Evolutionary conservation across 139 green algal species (phyloP).

Genomic region (Diplosphaera chodatii): DNA sequence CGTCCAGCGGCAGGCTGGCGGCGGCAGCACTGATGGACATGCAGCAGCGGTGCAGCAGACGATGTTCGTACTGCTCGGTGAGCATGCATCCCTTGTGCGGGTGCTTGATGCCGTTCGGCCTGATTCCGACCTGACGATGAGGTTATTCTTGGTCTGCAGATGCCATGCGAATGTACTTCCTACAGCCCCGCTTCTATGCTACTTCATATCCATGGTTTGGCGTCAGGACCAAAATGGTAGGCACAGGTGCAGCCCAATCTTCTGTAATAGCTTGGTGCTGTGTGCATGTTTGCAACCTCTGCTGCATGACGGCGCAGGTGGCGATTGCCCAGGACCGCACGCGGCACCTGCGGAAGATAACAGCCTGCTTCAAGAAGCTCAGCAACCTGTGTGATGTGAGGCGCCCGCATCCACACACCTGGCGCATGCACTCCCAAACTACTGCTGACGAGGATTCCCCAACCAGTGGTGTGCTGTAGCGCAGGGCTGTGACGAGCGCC

Average conservation of each 20-base stretch:
- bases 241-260: too few species aligned
- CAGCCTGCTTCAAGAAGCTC: conserved; percentile 23
- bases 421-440: too few species aligned
- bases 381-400: conserved; percentile 5
- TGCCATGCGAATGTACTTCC: conserved; percentile 42
- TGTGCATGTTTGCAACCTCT: background rate
- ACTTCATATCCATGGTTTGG: conserved; percentile 37
- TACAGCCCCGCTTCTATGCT: conserved; percentile 46
- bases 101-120: background rate
- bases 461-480: too few species aligned
- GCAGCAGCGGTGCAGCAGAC: background rate
- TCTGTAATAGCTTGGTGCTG: too few species aligned
- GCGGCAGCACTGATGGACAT: background rate
- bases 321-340: conserved; percentile 16
- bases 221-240: conserved; percentile 35
- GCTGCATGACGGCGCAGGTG: conserved; percentile 10
- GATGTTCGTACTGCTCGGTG: background rate
- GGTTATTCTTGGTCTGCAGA: too few species aligned
- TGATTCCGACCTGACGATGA: too few species aligned
- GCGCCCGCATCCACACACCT: background rate
- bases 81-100: background rate
- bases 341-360: conserved; percentile 13
- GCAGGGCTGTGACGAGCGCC: background rate
- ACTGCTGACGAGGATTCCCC: too few species aligned
- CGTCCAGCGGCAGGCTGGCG: background rate